These are phyloP conservation scores for Nakazawaea sp. DNA, from an alignment of 805 yeast species.

Conservation along the genomic window DNA sequence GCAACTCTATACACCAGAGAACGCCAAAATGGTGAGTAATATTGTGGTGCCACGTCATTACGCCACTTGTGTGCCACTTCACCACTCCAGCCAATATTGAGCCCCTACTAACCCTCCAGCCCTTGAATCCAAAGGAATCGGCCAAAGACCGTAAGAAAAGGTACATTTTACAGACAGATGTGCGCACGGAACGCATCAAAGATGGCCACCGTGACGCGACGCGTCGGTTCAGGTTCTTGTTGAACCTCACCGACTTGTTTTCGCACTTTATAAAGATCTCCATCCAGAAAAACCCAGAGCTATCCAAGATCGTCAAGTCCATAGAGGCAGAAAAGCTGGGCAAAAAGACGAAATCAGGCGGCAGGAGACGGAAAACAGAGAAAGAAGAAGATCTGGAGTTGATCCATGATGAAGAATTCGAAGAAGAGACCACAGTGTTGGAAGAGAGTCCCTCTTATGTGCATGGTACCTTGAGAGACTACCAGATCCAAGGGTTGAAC, in stretches of 20 bases:
- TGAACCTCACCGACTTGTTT: slow-evolving; percentile 80
- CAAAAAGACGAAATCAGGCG: slow-evolving; percentile 16
- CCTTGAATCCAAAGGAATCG: slow-evolving; percentile 18
- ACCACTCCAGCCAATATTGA: background rate
- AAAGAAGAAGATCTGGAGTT: slow-evolving; percentile 94
- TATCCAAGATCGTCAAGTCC: slow-evolving; percentile 53
- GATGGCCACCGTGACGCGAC: slow-evolving; percentile 59
- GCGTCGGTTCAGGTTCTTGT: slow-evolving; percentile 69
- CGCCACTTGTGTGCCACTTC: too few species aligned
- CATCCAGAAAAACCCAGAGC: slow-evolving; percentile 69
- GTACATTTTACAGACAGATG: slow-evolving; percentile 45
- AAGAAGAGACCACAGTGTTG: slow-evolving; percentile 59
- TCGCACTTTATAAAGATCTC: slow-evolving; percentile 81
- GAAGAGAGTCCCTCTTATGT: slow-evolving; percentile 81
- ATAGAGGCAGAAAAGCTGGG: slow-evolving; percentile 35
- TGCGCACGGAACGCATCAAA: slow-evolving; percentile 47
- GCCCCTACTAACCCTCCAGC: too few species aligned
- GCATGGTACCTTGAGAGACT: slow-evolving; percentile 76
- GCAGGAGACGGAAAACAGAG: slow-evolving; percentile 80
- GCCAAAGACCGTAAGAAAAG: slow-evolving; percentile 36
- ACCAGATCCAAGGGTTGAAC: slow-evolving; percentile 91
- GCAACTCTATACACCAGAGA: too few species aligned
- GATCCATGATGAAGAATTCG: slow-evolving; percentile 72
- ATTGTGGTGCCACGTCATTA: too few species aligned
- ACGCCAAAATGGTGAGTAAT: too few species aligned